Evolutionary conservation across 257 asterid species (phyloP), one percentile per base, ranked within the genome.

Genomic region (Solanum clarkiae): DNA sequence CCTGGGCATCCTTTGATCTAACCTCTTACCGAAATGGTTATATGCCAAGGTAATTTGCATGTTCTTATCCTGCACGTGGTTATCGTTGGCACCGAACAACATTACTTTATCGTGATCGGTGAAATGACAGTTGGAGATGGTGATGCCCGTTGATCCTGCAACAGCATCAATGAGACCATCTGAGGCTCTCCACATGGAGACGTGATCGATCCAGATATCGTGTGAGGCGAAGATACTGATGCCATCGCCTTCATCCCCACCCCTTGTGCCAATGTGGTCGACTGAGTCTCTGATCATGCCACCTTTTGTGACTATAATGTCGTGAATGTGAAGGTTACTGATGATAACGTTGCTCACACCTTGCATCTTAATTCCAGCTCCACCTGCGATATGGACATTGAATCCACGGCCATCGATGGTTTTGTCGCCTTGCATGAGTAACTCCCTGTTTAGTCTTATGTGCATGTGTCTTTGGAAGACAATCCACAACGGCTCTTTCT

Each of bases 171-270:
- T 65, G 56, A 89, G 84, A 1, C 91, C 91, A 11, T 89, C 91
- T 0, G 36, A 8, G 26, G 89, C 87, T 1, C 59, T 84, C 62
- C n/a, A 84, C 89, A 89, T 89, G 12, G 91, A 89, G 18, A 89
- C 91, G 14, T 93, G 97, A 45, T 93, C 97, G 17, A 93, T 83
- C 97, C 97, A 93, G 29, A 93, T 7, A 77, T 93, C 85, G 40
- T 65, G 75, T 56, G 45, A 59, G 7, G 87, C 88, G 54, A 45
- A 86, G 13, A 89, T 80, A 7, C 88, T 82, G 63, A 89, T 86
- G 12, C 83, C 89, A 53, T 89, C 91, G 1, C 91, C 91, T 22
- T 89, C 91, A 77, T 89, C 87, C 40, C 0, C 16, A 4, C 84
- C 44, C 55, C 91, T 63, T 3, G 72, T 18, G 5, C 89, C 89